These are phyloP conservation scores for Coniochaeta sp. DNA, from an alignment of 2,329 filamentous ascomycete species.

Conservation along the genomic window DNA sequence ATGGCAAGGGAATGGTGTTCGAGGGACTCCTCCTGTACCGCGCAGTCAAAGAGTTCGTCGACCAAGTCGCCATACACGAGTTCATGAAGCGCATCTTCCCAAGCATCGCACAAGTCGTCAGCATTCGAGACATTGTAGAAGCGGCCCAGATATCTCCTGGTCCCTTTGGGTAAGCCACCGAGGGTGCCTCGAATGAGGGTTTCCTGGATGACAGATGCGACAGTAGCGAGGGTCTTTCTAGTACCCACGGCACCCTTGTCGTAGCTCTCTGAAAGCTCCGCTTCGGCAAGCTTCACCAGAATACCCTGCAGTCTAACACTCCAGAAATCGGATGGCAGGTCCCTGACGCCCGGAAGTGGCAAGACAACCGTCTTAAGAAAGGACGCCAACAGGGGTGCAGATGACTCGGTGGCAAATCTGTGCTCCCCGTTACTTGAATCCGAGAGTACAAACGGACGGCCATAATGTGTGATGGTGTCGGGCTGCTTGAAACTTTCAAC, in stretches of 20 bases:
- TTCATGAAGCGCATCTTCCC: slow-evolving; percentile 58
- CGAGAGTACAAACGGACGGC: slow-evolving; percentile 52
- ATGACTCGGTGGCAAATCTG: slow-evolving; percentile 28
- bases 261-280: slow-evolving; percentile 71
- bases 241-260: slow-evolving; percentile 70
- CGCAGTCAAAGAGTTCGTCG: slow-evolving; percentile 56
- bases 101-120: slow-evolving; percentile 54
- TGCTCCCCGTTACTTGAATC: slow-evolving; percentile 9
- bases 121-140: slow-evolving; percentile 53
- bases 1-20: slow-evolving; percentile 56
- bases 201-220: slow-evolving; percentile 61
- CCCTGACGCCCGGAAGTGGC: slow-evolving; percentile 56
- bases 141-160: slow-evolving; percentile 14
- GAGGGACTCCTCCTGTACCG: slow-evolving; percentile 52
- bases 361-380: slow-evolving; percentile 60
- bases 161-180: slow-evolving; percentile 43
- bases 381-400: slow-evolving; percentile 59
- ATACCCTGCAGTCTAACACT: slow-evolving; percentile 50
- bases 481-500: slow-evolving; percentile 65
- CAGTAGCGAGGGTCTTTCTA: slow-evolving; percentile 68
- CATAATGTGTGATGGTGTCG: slow-evolving; percentile 57
- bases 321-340: slow-evolving; percentile 60
- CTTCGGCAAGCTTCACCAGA: slow-evolving; percentile 54
- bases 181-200: slow-evolving; percentile 59
- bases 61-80: slow-evolving; percentile 62